Base-by-base conservation (phyloP, 1,139 yeast genomes). In the Suhomyces anneliseae region DNA sequence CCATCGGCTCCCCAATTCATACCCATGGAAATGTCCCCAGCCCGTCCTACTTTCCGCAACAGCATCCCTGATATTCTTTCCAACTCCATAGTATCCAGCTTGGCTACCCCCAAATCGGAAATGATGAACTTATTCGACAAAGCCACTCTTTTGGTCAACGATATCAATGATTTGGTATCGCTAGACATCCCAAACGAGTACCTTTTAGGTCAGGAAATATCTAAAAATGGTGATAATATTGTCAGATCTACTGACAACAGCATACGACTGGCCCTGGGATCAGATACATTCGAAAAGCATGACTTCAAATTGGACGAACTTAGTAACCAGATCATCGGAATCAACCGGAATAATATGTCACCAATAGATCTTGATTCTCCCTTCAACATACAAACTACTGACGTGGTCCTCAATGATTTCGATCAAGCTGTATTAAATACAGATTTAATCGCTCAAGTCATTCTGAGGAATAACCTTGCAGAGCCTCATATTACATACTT, bases 61-160 rank as follows among this genome's bases (percentile, higher is more conserved):
- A 55, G 65, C 10, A 67, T 70, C 9, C 61, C 71, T 15, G 74
- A 72, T 49, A 66, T 68, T 3, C 49, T 70, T 7, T 54, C 67
- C 2, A 40, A 27, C 27, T 29, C 46, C n/a, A 34, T 61, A 66
- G 8, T 46, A 38, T 11, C 50, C 46, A 37, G 36, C 27, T 36
- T 39, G 39, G n/a, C 50, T 44, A 33, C 40, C 29, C 33, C 39
- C 42, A 41, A 34, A 43, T 37, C 44, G 29, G 65, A 62, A 42
- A 49, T 65, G 53, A 54, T 61, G 44, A 49, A 54, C 49, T 47
- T 81, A 14, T 73, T 79, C 51, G 74, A 75, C 51, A 83, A 80
- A 43, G 85, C 85, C 3, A 68, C 75, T 31, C 57, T 71, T 35
- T 62, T 81, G 50, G 82, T 81, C 14, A 71, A 72, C 42, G 84